Conservation (phyloP, 176 grass and related monocot genomes). For the Aechmea fasciata region DNA sequence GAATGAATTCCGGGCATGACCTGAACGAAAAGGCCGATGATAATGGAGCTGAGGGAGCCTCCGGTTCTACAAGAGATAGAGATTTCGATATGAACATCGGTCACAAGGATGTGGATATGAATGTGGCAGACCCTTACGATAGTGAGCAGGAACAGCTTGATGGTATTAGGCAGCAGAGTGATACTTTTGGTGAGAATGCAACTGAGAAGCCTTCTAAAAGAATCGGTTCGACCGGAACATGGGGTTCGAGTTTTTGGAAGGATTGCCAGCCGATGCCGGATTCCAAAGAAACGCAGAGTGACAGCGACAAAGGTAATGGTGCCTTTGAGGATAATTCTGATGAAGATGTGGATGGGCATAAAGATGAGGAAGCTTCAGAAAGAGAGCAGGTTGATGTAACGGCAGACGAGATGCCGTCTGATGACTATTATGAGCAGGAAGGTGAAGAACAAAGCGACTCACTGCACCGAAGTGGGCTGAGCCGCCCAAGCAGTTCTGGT, state of each 20-base stretch:
- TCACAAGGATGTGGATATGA: conserved; percentile 68
- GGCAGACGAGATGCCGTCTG: conserved; percentile 88
- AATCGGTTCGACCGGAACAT: conserved; percentile 33
- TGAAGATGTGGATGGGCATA: conserved; percentile 43
- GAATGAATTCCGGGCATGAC: conserved; percentile 60
- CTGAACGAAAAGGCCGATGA: conserved; percentile 72
- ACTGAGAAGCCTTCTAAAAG: conserved; percentile 34
- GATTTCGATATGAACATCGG: conserved; percentile 46
- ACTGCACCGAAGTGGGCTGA: conserved; percentile 37
- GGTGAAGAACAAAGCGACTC: conserved; percentile 70
- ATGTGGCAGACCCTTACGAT: conserved; percentile 47
- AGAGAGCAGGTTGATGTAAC: conserved; percentile 49
- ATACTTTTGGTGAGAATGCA: conserved; percentile 25
- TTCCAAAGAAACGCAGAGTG: conserved; percentile 19
- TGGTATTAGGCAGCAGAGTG: conserved; percentile 15
- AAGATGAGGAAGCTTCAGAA: conserved; percentile 39
- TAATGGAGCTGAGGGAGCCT: conserved; percentile 17
- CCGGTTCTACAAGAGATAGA: conserved; percentile 36
- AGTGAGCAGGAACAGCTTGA: conserved; percentile 47
- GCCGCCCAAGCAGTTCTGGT: conserved; percentile 44
- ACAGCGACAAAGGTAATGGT: conserved; percentile 21
- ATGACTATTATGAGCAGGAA: conserved; percentile 95
- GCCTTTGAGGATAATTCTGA: conserved; percentile 33
- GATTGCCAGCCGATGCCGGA: conserved; percentile 40
- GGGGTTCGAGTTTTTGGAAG: conserved; percentile 81